A percentile compares a stretch with the other conserved stretches of the same genome.
phyloP scores from a whole-genome alignment of 2,329 filamentous ascomycete species.

The Cadophora malorum region DNA sequence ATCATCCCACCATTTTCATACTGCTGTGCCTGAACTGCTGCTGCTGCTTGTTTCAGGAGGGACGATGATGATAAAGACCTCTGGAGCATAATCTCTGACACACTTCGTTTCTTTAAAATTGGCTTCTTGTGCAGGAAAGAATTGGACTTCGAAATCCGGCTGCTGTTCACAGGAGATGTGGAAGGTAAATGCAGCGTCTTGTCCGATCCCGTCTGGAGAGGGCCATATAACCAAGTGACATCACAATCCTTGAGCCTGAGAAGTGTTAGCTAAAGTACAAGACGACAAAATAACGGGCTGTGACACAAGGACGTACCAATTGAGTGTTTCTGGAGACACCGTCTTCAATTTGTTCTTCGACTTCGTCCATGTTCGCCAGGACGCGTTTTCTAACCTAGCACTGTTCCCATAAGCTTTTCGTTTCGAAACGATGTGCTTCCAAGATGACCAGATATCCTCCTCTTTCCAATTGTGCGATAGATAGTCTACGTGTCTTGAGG shows the following conservation, averaged over 20 bases:
- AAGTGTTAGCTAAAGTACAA: constrained; percentile 24
- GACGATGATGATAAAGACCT: constrained; percentile 87
- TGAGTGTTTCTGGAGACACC: constrained; percentile 87
- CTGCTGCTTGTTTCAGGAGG: constrained; percentile 72
- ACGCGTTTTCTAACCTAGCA: constrained; percentile 88
- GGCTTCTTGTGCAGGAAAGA: constrained; percentile 69
- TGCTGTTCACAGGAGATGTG: constrained; percentile 54
- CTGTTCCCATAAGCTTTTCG: constrained; percentile 81
- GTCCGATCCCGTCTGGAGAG: constrained; percentile 75
- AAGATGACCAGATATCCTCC: constrained; percentile 97
- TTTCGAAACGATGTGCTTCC: constrained; percentile 89
- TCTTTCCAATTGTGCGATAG: constrained; percentile 94
- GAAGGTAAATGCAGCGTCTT: constrained; percentile 56
- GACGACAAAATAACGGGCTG: neutral
- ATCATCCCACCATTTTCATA: constrained; percentile 54
- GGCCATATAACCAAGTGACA: constrained; percentile 96
- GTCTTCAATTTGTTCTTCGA: constrained; percentile 86
- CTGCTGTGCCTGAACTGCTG: constrained; percentile 47
- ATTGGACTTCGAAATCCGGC: constrained; percentile 63
- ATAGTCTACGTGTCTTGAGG: constrained; percentile 89
- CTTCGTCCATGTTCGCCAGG: constrained; percentile 97
- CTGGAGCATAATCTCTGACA: constrained; percentile 94
- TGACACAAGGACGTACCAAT: constrained; percentile 71
- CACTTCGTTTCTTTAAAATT: constrained; percentile 94
- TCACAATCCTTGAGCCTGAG: constrained; percentile 93